Base-by-base conservation (phyloP, 352 stramenopile species). In the Globisporangium nodosum region DNA sequence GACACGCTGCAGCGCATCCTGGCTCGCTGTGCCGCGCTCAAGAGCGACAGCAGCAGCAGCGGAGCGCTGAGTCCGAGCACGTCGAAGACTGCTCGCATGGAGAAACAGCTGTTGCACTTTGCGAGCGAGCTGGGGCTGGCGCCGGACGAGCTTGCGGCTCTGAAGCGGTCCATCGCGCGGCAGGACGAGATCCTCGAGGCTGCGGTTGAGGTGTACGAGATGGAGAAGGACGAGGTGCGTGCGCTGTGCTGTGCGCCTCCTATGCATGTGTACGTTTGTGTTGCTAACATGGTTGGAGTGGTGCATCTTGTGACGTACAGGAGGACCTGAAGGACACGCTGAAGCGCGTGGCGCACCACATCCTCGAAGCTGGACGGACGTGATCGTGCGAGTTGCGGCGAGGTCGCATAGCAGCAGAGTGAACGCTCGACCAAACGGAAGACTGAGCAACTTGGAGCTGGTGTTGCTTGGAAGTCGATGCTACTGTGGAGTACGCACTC, bases 1-100 rank as follows among this genome's bases (percentile, higher is more conserved):
- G 78, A 90, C 57, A 88, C 73, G 12, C 60, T 85, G 12, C 60
- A 71, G 40, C 78, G 75, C 11, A 69, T 90, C 4, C 54, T 87
- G 9, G 53, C 46, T 20, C 43, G 42, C 16, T 37, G 39, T 12
- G 9, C n/a, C 49, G 1, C 33, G 53, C 16, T 18, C 39, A 27
- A 37, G n/a, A 18, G 15, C 63, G 24, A 27, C 4, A 16, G 33
- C 11, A 4, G 27, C 30, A n/a, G 7, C 5, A 30, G 5, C 3
- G 8, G 49, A 18, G 9, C 16, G 45, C 31, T n/a, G 52, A 70
- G 20, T 39, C 49, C 24, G 27, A 60, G 18, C 39, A 27, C 50
- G 35, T 57, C 49, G 30, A 56, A 52, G 43, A 63, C 58, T 7
- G 54, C 37, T 16, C 47, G 49, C 16, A 74, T 79, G 66, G 71